Base-by-base conservation (phyloP, 2,329 filamentous ascomycete species). In the Penicillium vulpinum region DNA sequence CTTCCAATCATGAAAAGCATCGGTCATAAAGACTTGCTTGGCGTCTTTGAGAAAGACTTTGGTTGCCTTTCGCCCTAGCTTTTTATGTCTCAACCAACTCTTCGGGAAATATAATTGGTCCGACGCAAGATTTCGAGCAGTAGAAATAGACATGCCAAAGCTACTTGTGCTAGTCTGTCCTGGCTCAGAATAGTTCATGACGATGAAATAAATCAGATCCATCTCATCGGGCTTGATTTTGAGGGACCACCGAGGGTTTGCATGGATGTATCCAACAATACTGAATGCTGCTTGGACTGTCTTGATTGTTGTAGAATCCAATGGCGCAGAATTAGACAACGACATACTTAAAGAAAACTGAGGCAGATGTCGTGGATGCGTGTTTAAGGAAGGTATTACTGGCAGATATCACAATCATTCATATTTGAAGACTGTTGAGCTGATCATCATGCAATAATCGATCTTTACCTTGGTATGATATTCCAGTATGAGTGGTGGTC, bases 371-470 rank as follows among this genome's bases (percentile, higher is more conserved):
- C 15, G 21, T 24, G 26, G 11, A 8, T 2, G n/a, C 11, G n/a
- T 36, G 31, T 18, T 10, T 8, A 18, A 24, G n/a, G 16, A 26
- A 28, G 46, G 10, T 26, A 26, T 24, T 24, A 31, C 5, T 35
- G 21, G 16, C 9, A 13, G 8, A 8, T 48, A 26, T 31, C 15
- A 47, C 28, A 22, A 15, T 13, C 4, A 48, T 36, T 36, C 18
- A 26, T 24, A 28, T 15, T 10, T 15, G 33, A 28, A 35, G 16
- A 4, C 6, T 21, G 9, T 36, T 35, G 33, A 48, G 24, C 33
- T 49, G 31, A 18, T 49, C 46, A 49, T 49, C 16, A 49, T 49
- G 46, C n/a, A 38, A 33, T 48, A 48, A 38, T 28, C 33, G 3
- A 26, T 10, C 22, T 38, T 38, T 15, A 49, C 22, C 8, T 28